Evolutionary conservation across 768 basidiomycete species (phyloP).

Genomic region (Hericium coralloides): DNA sequence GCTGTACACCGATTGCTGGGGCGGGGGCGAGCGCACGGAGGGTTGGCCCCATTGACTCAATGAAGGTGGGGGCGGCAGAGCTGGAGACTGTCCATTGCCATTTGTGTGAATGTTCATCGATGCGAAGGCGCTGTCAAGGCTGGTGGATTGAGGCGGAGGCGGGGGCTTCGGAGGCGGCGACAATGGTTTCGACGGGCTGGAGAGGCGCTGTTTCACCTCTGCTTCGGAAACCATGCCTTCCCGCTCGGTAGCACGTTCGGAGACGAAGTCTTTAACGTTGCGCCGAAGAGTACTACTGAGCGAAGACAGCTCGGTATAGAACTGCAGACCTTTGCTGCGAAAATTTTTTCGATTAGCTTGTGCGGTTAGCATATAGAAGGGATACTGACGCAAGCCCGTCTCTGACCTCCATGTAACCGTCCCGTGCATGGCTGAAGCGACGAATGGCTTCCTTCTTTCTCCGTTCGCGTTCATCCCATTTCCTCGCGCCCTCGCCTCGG

Average conservation of each 20-base stretch:
- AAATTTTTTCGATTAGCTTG: not conserved
- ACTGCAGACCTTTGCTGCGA: slow-evolving; percentile 76
- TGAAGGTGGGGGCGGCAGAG: slow-evolving; percentile 21
- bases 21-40: slow-evolving; percentile 1
- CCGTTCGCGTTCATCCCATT: slow-evolving; percentile 78
- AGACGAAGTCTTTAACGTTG: slow-evolving; percentile 54
- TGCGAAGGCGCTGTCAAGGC: slow-evolving; percentile 43
- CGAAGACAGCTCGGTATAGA: slow-evolving; percentile 74
- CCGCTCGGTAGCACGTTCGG: slow-evolving; percentile 58
- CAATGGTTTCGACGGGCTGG: slow-evolving; percentile 28
- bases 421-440: slow-evolving; percentile 66
- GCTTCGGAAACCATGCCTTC: slow-evolving; percentile 57
- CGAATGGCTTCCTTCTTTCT: slow-evolving; percentile 66
- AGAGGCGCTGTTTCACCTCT: slow-evolving; percentile 61
- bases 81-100: slow-evolving; percentile 23
- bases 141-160: slow-evolving; percentile 9
- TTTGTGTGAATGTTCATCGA: slow-evolving; percentile 41
- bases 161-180: slow-evolving; percentile 27
- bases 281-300: slow-evolving; percentile 48
- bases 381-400: slow-evolving; percentile 71
- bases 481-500: slow-evolving; percentile 65
- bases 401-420: slow-evolving; percentile 79
- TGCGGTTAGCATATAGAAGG: slow-evolving; percentile 1
- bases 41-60: slow-evolving; percentile 14
- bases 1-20: slow-evolving; percentile 1